Evolutionary conservation across 2,329 filamentous ascomycete species (phyloP), one percentile per base, ranked within the genome.

Genomic region (Fusarium neocosmosporiellum): DNA sequence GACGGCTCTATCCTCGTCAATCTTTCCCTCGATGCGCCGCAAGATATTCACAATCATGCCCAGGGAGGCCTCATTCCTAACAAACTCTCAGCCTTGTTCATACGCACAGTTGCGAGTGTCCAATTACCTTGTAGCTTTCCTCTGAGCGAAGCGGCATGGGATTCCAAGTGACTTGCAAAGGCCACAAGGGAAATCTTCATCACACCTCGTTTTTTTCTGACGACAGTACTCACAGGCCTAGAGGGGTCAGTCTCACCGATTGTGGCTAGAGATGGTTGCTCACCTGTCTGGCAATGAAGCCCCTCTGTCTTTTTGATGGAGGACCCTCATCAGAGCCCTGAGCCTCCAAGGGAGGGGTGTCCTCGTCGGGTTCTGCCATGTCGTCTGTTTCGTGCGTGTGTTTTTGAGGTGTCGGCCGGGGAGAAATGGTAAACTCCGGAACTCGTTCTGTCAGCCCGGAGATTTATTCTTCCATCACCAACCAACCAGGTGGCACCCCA

Each of bases 151-250:
- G 2, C 62, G 59, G 3, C 71, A 73, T 4, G 71, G 71, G 8
- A 73, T 37, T 0, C 71, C 71, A 0, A 73, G 65, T 0, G 71
- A 73, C 2, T 54, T 68, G 4, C 71, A 73, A 3, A 74, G 48
- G 0, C 71, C 71, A 9, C 71, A 73, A 1, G 71, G 71, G 2
- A 73, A 74, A 22, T 73, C 71, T 43, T 73, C 71, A 22, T 73
- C 71, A 8, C 71, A 73, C 59, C 71, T 48, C 9, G 71, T 73
- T 24, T 73, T 73, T 55, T 73, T 73, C 29, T 72, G 71, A 0
- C 71, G 71, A 8, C 71, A 73, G 8, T 73, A 72, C 60, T 73
- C 71, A 2, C 71, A 73, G n/a, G 71, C 71, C 71, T 73, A 22
- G 16, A n/a, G 9, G 6, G 22, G 33, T 41, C 16, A 63, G 27